Evolutionary conservation across 2,329 filamentous ascomycete species (phyloP).

Genomic region (Sporothrix brasiliensis): DNA sequence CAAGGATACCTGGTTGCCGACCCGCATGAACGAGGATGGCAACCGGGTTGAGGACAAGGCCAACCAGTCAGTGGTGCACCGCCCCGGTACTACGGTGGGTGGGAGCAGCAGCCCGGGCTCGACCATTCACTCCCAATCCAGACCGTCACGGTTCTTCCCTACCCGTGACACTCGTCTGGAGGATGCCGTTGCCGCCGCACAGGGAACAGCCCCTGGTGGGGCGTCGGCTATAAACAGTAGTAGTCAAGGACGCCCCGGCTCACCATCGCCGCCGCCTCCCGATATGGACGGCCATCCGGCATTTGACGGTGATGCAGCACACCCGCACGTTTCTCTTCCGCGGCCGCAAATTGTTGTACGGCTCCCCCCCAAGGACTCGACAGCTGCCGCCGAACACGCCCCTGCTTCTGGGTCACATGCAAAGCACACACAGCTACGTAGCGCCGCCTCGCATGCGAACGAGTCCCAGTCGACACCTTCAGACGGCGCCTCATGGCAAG

Average conservation of each 20-base stretch:
- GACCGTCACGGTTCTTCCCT: constrained; percentile 66
- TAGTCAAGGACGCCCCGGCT: constrained; percentile 48
- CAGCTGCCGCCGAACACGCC: constrained; percentile 31
- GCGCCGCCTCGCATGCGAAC: constrained; percentile 12
- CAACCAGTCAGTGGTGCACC: constrained; percentile 40
- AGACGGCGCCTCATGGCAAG: constrained; percentile 60
- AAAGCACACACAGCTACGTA: not conserved
- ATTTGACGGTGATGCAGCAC: constrained; percentile 66
- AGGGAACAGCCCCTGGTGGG: not conserved
- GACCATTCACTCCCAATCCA: constrained; percentile 45
- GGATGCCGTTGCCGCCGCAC: constrained; percentile 38
- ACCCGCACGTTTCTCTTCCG: constrained; percentile 71
- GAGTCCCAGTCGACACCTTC: constrained; percentile 27
- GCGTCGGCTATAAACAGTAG: not conserved
- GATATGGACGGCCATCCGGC: constrained; percentile 71
- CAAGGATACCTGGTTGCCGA: constrained; percentile 59
- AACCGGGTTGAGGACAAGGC: constrained; percentile 42
- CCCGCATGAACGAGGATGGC: constrained; percentile 45
- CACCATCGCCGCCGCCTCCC: constrained; percentile 72
- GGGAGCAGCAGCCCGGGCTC: constrained; percentile 37
- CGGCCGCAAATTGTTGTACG: constrained; percentile 75
- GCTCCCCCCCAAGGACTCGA: constrained; percentile 63
- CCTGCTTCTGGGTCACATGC: not conserved
- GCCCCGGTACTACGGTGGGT: constrained; percentile 28
- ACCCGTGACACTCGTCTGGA: constrained; percentile 54